These are phyloP conservation scores for Lactarius psammicola DNA, from an alignment of 768 basidiomycete species.

Conservation along the genomic window DNA sequence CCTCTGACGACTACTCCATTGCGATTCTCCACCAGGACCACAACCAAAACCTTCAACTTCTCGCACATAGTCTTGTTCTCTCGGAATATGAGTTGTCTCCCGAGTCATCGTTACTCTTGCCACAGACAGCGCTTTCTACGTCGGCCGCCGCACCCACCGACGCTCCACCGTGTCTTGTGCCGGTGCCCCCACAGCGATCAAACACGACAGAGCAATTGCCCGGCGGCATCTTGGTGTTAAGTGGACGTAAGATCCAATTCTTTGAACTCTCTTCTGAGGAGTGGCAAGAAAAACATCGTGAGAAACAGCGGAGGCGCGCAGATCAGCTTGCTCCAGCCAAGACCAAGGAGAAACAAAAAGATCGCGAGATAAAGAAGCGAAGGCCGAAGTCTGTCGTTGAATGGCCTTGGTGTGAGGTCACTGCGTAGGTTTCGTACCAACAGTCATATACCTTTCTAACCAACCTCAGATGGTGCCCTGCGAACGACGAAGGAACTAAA, in stretches of 20 bases:
- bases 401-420: slow-evolving; percentile 76
- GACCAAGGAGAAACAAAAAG: slow-evolving; percentile 57
- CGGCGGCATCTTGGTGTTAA: slow-evolving; percentile 73
- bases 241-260: slow-evolving; percentile 61
- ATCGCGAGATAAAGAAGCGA: slow-evolving; percentile 50
- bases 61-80: slow-evolving; percentile 54
- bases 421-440: slow-evolving; percentile 50
- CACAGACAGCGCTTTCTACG: slow-evolving; percentile 51
- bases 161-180: slow-evolving; percentile 31
- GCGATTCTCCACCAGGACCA: slow-evolving; percentile 70
- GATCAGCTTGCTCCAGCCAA: slow-evolving; percentile 43
- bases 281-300: slow-evolving; percentile 50
- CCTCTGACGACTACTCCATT: slow-evolving; percentile 47
- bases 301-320: slow-evolving; percentile 50
- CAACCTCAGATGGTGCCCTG: slow-evolving; percentile 47
- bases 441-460: background rate
- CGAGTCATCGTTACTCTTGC: slow-evolving; percentile 47
- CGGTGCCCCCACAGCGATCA: slow-evolving; percentile 40
- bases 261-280: slow-evolving; percentile 55
- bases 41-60: slow-evolving; percentile 58
- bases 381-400: slow-evolving; percentile 56
- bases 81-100: slow-evolving; percentile 51
- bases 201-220: slow-evolving; percentile 34
- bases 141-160: slow-evolving; percentile 41
- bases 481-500: slow-evolving; percentile 47